Conservation (phyloP, 305 asterid genomes). For the Plantago lanceolata region DNA sequence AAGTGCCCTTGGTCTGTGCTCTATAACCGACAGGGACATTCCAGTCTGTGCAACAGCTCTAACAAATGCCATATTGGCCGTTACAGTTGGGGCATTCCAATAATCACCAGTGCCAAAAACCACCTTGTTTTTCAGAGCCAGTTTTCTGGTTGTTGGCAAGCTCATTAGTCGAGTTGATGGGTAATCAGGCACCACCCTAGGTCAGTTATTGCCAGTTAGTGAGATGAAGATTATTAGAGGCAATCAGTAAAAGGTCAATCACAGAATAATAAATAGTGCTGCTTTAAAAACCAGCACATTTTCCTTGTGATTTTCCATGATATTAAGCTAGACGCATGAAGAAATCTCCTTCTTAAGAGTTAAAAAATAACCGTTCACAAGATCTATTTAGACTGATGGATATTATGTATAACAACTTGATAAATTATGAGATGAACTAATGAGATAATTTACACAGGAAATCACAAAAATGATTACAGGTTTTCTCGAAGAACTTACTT, state of each 20-base stretch:
- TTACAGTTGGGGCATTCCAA: slow-evolving; percentile 76
- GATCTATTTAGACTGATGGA: background rate
- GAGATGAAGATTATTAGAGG: background rate
- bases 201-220: slow-evolving; percentile 23
- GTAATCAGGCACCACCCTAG: slow-evolving; percentile 77
- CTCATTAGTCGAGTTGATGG: slow-evolving; percentile 67
- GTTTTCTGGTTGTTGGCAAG: slow-evolving; percentile 82
- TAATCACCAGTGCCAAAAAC: slow-evolving; percentile 89
- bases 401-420: slow-evolving; percentile 12
- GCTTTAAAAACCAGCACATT: background rate
- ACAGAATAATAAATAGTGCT: background rate
- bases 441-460: background rate
- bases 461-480: slow-evolving; percentile 2
- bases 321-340: background rate
- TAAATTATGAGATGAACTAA: background rate
- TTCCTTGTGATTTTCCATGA: slow-evolving; percentile 5
- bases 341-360: slow-evolving; percentile 2
- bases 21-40: slow-evolving; percentile 65
- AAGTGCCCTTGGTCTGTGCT: slow-evolving; percentile 82
- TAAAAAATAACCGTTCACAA: background rate
- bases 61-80: slow-evolving; percentile 87
- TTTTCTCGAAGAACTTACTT: slow-evolving; percentile 45
- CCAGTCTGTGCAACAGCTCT: slow-evolving; percentile 91
- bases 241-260: slow-evolving; percentile 4
- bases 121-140: slow-evolving; percentile 78